Percentiles rank a stretch among this genome's conserved stretches.
These are phyloP conservation scores for Lepidium aucheri DNA, from an alignment of 345 rosid species.

Conservation along the genomic window DNA sequence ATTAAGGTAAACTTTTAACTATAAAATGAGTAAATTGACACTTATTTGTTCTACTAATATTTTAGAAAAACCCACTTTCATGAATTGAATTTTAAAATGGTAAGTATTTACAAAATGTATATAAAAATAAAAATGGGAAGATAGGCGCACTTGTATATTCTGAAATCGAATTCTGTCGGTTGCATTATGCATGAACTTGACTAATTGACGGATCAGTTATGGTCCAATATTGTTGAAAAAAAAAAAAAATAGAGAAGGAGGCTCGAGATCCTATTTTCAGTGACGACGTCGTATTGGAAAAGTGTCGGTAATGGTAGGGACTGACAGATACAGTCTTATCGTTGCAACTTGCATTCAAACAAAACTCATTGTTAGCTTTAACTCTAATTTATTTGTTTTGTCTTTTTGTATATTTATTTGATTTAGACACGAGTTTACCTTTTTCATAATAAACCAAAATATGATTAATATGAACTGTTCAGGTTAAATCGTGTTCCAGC, in stretches of 20 bases:
- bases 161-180: too few species aligned
- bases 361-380: background rate
- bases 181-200: too few species aligned
- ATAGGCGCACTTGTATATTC: too few species aligned
- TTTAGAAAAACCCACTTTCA: too few species aligned
- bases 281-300: constrained; percentile 2
- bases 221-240: too few species aligned
- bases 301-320: constrained; percentile 24
- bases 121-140: too few species aligned
- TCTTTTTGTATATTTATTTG: background rate
- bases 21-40: too few species aligned
- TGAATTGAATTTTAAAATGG: too few species aligned
- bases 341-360: constrained; percentile 24
- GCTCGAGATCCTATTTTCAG: constrained; percentile 19
- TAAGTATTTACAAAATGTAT: too few species aligned
- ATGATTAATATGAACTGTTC: background rate
- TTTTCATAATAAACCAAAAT: background rate
- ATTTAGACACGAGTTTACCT: background rate
- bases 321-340: constrained; percentile 24
- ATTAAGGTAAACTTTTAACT: too few species aligned
- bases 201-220: too few species aligned
- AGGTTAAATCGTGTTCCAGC: background rate
- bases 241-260: background rate
- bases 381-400: constrained; percentile 5
- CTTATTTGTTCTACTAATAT: too few species aligned